phyloP scores from a whole-genome alignment of 1,284 basidiomycete species.

The Cerioporus squamosus region DNA sequence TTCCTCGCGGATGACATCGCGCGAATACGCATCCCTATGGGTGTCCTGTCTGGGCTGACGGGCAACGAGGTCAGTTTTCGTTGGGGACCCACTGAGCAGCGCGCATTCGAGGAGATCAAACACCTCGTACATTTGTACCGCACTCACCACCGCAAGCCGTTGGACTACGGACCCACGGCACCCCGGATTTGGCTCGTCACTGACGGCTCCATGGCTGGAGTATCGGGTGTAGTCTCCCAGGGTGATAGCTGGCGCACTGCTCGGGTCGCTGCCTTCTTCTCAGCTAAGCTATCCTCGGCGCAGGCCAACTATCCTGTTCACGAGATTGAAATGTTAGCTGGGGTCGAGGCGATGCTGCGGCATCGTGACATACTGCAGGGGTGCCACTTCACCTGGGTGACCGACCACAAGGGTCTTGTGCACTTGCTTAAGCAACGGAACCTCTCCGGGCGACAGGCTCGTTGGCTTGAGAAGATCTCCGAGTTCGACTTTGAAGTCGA shows the following conservation, averaged over 20 bases:
- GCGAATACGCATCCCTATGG: conserved; percentile 28
- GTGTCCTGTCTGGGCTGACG: conserved; percentile 16
- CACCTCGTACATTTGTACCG: conserved; percentile 22
- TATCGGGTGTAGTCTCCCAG: conserved; percentile 26
- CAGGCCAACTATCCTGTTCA: conserved; percentile 36
- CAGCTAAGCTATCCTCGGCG: conserved; percentile 34
- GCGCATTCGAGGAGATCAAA: conserved; percentile 34
- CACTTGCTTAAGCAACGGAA: conserved; percentile 29
- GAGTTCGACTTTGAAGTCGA: conserved; percentile 32
- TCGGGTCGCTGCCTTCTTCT: conserved; percentile 30
- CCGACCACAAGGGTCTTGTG: conserved; percentile 33
- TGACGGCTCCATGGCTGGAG: conserved; percentile 23
- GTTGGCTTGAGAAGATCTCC: conserved; percentile 21
- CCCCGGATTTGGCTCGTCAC: conserved; percentile 24
- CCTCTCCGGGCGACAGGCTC: conserved; percentile 28
- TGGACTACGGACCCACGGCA: conserved; percentile 25
- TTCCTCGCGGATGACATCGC: conserved; percentile 22
- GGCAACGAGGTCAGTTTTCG: conserved; percentile 22
- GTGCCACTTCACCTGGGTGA: conserved; percentile 25
- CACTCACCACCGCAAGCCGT: conserved; percentile 20
- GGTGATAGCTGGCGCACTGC: conserved; percentile 13
- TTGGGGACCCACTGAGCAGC: conserved; percentile 31
- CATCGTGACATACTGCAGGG: conserved; percentile 32
- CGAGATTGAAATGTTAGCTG: conserved; percentile 36
- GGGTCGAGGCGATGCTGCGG: conserved; percentile 34